These are phyloP conservation scores for Eimeria praecox DNA, from an alignment of 169 alveolate genomes.

Conservation along the genomic window DNA sequence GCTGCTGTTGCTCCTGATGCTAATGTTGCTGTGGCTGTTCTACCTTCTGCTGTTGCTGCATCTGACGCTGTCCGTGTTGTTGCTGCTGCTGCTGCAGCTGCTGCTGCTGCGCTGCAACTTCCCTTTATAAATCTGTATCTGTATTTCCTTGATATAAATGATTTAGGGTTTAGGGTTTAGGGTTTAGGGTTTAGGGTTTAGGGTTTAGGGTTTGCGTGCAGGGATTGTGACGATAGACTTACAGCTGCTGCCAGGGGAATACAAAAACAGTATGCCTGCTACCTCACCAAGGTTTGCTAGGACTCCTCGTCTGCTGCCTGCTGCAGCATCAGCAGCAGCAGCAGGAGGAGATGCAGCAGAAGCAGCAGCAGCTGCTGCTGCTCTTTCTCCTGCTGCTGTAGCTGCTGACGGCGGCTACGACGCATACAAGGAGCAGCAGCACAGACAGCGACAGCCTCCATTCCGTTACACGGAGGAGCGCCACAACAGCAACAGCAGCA, in stretches of 20 bases:
- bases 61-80: too few relatives aligned
- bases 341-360: not conserved
- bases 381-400: too few relatives aligned
- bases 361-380: too few relatives aligned
- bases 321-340: not conserved
- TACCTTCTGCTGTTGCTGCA: too few relatives aligned
- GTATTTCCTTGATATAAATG: too few relatives aligned
- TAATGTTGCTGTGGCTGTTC: not conserved
- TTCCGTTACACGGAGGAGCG: not conserved
- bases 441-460: not conserved
- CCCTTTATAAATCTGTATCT: too few relatives aligned
- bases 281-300: conserved; percentile 3
- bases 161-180: too few relatives aligned
- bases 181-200: not conserved
- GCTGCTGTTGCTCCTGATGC: not conserved
- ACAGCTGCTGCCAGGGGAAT: not conserved
- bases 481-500: not conserved
- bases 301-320: not conserved
- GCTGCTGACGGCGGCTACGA: not conserved
- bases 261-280: conserved; percentile 19
- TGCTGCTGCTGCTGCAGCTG: not conserved
- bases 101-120: not conserved
- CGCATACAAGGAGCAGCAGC: conserved; percentile 5
- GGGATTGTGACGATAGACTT: conserved; percentile 1
- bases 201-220: conserved; percentile 23